Base-by-base conservation (phyloP, 2,329 filamentous ascomycete species). In the Gaeumannomyces sp. region DNA sequence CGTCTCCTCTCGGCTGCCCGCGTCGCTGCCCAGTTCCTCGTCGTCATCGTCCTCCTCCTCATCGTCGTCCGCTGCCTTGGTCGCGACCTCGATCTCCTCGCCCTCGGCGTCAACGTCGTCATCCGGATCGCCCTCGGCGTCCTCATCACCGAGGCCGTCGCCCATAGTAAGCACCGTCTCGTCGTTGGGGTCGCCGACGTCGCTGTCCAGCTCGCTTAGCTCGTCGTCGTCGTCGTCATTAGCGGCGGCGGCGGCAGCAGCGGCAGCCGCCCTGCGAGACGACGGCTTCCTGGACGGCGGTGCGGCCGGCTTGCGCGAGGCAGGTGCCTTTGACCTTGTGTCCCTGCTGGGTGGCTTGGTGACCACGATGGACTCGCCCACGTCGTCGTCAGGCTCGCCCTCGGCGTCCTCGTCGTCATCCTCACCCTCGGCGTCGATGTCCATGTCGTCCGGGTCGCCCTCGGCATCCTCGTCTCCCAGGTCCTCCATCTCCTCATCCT, bases 171-270 rank as follows among this genome's bases (percentile, higher is more conserved):
- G 33, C 38, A 81, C 78, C 8, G 79, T 81, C 65, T 81, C 80
- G 64, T 83, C 77, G 64, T 77, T 78, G 38, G 45, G 45, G 45
- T 79, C 79, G 33, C 79, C 78, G n/a, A 73, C 76, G 25, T 85
- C 81, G 67, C 81, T 84, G 60, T 85, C 81, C 11, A 83, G 76
- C 57, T 85, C 83, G 68, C 83, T 85, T 5, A 85, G 78, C 68
- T 85, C 82, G 57, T 84, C 83, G 13, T 83, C 81, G n/a, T 81
- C 80, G 57, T 82, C 81, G 27, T 82, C 81, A 28, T 83, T 81
- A 8, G 25, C 50, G 22, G 31, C 62, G 22, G 35, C 62, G 57
- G 33, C 56, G 22, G 38, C 62, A n/a, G 57, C 56, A 50, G 62
- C 62, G 1, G 61, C 29, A 3, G 61, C 35, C 4, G 25, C 59